Base-by-base conservation (phyloP, 768 basidiomycete genomes). In the Xerocomus potaroensis region DNA sequence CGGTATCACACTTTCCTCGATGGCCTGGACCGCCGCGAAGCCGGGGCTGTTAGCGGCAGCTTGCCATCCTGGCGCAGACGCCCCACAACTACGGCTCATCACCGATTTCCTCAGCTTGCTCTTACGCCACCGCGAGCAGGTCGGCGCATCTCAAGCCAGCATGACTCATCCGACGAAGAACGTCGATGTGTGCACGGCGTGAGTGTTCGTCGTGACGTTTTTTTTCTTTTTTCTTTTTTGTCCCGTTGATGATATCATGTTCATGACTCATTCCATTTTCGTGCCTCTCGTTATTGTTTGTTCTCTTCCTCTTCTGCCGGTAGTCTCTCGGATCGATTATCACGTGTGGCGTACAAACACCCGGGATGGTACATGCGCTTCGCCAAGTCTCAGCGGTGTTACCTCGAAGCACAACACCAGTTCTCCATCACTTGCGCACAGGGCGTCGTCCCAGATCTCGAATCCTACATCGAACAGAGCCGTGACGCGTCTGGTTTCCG, bases 61-160 rank as follows among this genome's bases (percentile, higher is more conserved):
- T 2, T 81, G 80, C 55, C 77, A 78, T 53, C 83, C 84, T 8
- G 72, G 65, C 2, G 78, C 75, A 52, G 83, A 83, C 55, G 63
- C 67, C 8, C 65, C 79, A 0, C 83, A 84, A 58, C 64, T 86
- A 19, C 65, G 70, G 26, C 65, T 80, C 29, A 63, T 77, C 41
- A 69, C 73, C 26, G 78, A 83, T 49, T 72, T 82, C 37, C 55
- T 77, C 45, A 70, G 72, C 32, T 50, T 77, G 41, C 44, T 79
- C 36, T 51, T 74, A 18, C 58, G 71, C 47, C 65, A 68, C 48
- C 65, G 69, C 19, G 58, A 61, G 16, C 62, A 69, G 21, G 42
- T 6, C 21, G 53, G 62, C 6, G 45, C 55, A 36, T 22, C 22
- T 49, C 43, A 45, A 11, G 15, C 51, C 56, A 27, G n/a, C n/a